Conservation (phyloP, 805 yeast genomes). For the Candida nemodendra region DNA sequence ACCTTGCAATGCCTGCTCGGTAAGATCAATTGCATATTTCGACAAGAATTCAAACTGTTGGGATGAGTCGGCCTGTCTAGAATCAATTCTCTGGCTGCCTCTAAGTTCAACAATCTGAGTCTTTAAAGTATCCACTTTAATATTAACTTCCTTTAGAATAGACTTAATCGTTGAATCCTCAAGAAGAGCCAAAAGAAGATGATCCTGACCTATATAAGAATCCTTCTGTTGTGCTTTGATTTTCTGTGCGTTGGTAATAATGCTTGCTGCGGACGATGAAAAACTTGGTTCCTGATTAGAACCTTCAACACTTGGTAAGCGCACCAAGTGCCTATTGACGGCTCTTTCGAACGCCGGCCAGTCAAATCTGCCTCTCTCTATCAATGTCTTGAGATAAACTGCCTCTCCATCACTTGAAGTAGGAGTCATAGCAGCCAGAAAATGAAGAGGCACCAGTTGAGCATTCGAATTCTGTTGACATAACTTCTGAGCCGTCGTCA, state of each 20-base stretch:
- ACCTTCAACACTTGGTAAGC: constrained; percentile 85
- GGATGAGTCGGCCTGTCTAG: constrained; percentile 90
- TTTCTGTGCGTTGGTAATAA: constrained; percentile 71
- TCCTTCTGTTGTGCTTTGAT: constrained; percentile 88
- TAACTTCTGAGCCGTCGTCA: constrained; percentile 75
- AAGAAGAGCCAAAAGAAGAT: constrained; percentile 76
- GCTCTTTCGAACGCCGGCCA: constrained; percentile 76
- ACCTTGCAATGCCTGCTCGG: constrained; percentile 91
- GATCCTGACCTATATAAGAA: constrained; percentile 91
- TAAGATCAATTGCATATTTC: constrained; percentile 91
- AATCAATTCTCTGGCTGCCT: constrained; percentile 89
- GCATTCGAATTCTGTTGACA: constrained; percentile 85
- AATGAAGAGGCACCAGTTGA: constrained; percentile 82
- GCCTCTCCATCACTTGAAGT: constrained; percentile 53
- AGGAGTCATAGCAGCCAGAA: constrained; percentile 87
- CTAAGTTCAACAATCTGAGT: constrained; percentile 77
- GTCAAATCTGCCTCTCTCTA: constrained; percentile 86
- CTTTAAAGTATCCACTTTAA: constrained; percentile 70
- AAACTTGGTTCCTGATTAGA: constrained; percentile 82
- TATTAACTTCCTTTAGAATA: constrained; percentile 67
- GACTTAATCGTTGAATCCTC: constrained; percentile 72
- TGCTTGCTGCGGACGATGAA: constrained; percentile 71
- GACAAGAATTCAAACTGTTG: constrained; percentile 76
- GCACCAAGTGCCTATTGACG: constrained; percentile 77
- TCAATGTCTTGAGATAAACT: constrained; percentile 73